Evolutionary conservation across 805 yeast genomes (phyloP).

Genomic region (Cyberlindnera amylophila): DNA sequence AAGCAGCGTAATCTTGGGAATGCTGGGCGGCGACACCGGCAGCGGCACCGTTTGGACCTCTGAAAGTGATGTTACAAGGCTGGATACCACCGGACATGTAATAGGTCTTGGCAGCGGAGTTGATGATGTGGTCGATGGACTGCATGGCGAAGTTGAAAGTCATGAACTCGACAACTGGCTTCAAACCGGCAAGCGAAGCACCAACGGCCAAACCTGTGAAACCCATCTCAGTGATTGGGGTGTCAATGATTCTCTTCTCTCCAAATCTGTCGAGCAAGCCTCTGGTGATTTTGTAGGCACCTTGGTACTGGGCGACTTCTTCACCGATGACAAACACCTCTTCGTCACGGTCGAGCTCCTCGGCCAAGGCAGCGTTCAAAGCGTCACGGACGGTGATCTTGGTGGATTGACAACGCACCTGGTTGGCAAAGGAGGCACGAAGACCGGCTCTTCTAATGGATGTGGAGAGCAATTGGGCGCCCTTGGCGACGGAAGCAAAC

Average conservation of each 20-base stretch:
- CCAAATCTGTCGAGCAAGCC: slow-evolving; percentile 88
- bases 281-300: slow-evolving; percentile 96
- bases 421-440: slow-evolving; percentile 3
- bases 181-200: slow-evolving; percentile 69
- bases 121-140: slow-evolving; percentile 96
- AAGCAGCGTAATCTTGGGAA: slow-evolving; percentile 94
- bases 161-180: slow-evolving; percentile 98
- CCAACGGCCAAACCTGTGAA: slow-evolving; percentile 96
- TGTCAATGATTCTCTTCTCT: slow-evolving; percentile 68
- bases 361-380: slow-evolving; percentile 89
- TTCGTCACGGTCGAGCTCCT: slow-evolving; percentile 94
- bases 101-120: slow-evolving; percentile 97
- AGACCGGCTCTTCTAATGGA: slow-evolving; percentile 8
- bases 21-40: slow-evolving; percentile 99
- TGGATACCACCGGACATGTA: slow-evolving; percentile 99
- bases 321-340: slow-evolving; percentile 96
- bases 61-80: slow-evolving; percentile 93
- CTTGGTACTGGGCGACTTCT: slow-evolving; percentile 98
- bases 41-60: slow-evolving; percentile 99
- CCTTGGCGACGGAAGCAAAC: slow-evolving; percentile 15
- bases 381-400: slow-evolving; percentile 94
- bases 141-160: slow-evolving; percentile 99
- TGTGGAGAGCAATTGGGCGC: slow-evolving; percentile 17
- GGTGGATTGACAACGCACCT: slow-evolving; percentile 17
- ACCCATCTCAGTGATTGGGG: slow-evolving; percentile 99